Base-by-base conservation (phyloP, 805 yeast genomes). In the Candida sakaeoensis region DNA sequence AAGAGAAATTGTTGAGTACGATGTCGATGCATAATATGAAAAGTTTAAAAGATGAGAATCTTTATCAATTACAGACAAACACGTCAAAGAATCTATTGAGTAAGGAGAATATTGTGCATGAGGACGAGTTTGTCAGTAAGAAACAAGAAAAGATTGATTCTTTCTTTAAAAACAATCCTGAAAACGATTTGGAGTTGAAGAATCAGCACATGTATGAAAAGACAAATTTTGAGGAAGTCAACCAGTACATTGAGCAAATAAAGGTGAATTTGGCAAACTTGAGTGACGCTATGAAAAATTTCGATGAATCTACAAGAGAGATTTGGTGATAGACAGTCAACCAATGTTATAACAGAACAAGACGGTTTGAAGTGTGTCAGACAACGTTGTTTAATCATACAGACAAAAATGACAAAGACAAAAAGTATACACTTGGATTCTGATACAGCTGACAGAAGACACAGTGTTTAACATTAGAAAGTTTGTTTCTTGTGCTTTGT, bases 221-320 rank as follows among this genome's bases (percentile, higher is more conserved):
- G 44, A 72, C 70, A 37, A 72, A 77, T 39, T 80, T 82, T 44
- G 74, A 70, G 17, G 70, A 65, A 34, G 64, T 82, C 45, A 68
- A 70, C 41, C 59, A 60, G 19, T 75, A 72, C 26, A 77, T 81
- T 8, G 69, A 68, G 16, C 68, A 68, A 8, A 74, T 82, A 4
- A 65, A 72, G 26, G 55, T 49, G 15, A 68, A 71, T 40, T 65
- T 85, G 29, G 75, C 70, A 21, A 61, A 61, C 8, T 79, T 84
- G 10, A 79, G 80, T 3, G 67, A 65, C 30, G 58, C 68, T n/a
- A 73, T 76, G 63, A 63, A 65, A 47, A 53, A 53, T 13, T 72
- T 75, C 37, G 80, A 75, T 46, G 67, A 64, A 12, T 58, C 62
- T 9, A 65, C 70, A 4, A 64, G 61, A 45, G 68, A 63, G 29